These are phyloP conservation scores for Lentinula lateritia DNA, from an alignment of 768 basidiomycete species.

Conservation along the genomic window DNA sequence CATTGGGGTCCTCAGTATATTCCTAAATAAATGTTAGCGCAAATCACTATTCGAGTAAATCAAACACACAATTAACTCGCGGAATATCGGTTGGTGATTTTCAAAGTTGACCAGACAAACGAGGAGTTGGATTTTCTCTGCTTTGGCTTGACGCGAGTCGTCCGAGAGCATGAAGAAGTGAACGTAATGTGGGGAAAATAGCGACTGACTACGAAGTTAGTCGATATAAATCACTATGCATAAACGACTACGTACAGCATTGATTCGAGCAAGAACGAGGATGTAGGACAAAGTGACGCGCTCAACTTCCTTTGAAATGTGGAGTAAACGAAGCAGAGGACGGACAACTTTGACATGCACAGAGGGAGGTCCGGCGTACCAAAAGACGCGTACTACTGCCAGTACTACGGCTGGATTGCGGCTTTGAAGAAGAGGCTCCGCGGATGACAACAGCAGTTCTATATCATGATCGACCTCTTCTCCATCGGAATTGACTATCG, in stretches of 20 bases:
- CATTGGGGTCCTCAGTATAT: constrained; percentile 75
- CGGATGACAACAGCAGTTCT: constrained; percentile 62
- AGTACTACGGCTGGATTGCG: constrained; percentile 86
- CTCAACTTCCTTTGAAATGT: constrained; percentile 64
- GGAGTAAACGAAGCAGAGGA: constrained; percentile 72
- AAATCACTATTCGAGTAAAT: neutral
- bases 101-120: constrained; percentile 58
- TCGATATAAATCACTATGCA: neutral
- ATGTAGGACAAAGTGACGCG: constrained; percentile 73
- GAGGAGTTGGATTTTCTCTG: constrained; percentile 71
- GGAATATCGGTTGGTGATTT: constrained; percentile 65
- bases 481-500: constrained; percentile 29
- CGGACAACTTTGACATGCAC: constrained; percentile 52
- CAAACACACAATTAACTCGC: constrained; percentile 76
- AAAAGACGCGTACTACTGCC: constrained; percentile 67
- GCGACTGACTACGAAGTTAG: constrained; percentile 34
- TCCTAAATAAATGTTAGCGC: constrained; percentile 40
- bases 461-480: constrained; percentile 77
- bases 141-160: constrained; percentile 64
- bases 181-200: constrained; percentile 58
- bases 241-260: constrained; percentile 48
- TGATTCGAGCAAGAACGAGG: constrained; percentile 52
- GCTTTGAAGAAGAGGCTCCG: constrained; percentile 78
- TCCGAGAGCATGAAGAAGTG: constrained; percentile 66
- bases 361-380: constrained; percentile 62